Conservation (phyloP, 495 filamentous ascomycete genomes). For the Aspergillus saccharolyticus region DNA sequence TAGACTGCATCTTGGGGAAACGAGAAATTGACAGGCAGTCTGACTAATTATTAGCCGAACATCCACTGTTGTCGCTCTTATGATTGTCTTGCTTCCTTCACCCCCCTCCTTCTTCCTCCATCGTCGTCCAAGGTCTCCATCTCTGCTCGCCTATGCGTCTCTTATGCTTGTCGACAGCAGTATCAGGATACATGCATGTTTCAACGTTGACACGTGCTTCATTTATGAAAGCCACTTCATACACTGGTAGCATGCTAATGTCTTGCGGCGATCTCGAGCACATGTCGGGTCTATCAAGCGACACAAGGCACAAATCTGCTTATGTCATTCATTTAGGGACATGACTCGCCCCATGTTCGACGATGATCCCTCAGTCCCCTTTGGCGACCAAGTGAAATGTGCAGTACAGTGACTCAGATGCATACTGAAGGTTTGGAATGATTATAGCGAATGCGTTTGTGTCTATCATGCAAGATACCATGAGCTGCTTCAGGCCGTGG, state of each 20-base stretch:
- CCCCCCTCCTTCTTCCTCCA: neutral
- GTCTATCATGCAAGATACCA: constrained; percentile 20
- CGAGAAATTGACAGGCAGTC: neutral
- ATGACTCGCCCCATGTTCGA: neutral
- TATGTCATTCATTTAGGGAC: too few species aligned
- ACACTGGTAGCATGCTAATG: neutral
- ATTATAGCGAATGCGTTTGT: neutral
- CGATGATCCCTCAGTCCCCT: neutral
- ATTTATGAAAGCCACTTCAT: too few species aligned
- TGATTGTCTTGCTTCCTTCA: neutral
- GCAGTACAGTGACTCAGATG: constrained; percentile 5
- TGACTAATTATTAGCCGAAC: neutral
- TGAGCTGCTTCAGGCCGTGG: constrained; percentile 5
- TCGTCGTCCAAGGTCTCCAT: neutral
- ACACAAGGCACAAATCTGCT: neutral
- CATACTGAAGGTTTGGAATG: neutral
- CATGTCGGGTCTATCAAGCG: neutral
- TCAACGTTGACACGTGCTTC: too few species aligned
- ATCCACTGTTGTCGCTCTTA: neutral
- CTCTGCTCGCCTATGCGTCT: neutral
- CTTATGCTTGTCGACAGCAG: neutral
- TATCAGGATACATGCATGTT: neutral
- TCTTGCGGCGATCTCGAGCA: neutral
- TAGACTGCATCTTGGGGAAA: neutral
- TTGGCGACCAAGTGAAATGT: neutral